These are phyloP conservation scores for Gaeumannomyces tritici DNA, from an alignment of 2,329 filamentous ascomycete genomes.

Conservation along the genomic window DNA sequence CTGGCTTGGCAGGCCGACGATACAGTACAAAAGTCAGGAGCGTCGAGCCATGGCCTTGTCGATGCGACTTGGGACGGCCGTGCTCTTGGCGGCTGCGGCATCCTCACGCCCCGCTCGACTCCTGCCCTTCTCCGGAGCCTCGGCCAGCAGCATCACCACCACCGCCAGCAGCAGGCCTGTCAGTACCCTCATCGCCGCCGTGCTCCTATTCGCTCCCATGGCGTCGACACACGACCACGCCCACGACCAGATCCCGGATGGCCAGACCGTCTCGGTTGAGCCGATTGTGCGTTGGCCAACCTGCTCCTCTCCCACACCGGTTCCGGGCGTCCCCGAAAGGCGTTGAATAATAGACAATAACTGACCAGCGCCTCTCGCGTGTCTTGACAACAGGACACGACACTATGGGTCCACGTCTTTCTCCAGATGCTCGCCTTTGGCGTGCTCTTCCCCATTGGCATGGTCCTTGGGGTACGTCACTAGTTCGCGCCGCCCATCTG, in stretches of 20 bases:
- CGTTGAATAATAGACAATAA: not conserved
- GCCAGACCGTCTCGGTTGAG: constrained; percentile 58
- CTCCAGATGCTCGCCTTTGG: constrained; percentile 82
- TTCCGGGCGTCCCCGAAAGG: not conserved
- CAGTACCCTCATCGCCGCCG: constrained; percentile 3
- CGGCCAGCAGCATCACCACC: not conserved
- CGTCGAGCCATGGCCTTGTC: not conserved
- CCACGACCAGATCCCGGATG: constrained; percentile 53
- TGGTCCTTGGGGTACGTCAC: constrained; percentile 32
- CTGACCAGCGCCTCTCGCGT: constrained; percentile 7
- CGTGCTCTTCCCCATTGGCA: constrained; percentile 84
- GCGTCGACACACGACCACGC: constrained; percentile 37
- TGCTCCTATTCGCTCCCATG: constrained; percentile 8
- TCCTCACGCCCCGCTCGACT: not conserved
- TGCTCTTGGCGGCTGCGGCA: not conserved
- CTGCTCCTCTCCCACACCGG: not conserved
- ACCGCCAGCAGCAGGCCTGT: not conserved
- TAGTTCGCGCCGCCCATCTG: not conserved
- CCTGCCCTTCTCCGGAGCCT: not conserved
- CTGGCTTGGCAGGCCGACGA: not conserved
- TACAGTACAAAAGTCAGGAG: not conserved
- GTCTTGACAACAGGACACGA: constrained; percentile 51
- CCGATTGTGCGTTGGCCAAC: constrained; percentile 29
- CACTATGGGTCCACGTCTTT: constrained; percentile 89
- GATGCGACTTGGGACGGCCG: not conserved